Evolutionary conservation across 495 filamentous ascomycete genomes (phyloP).

Genomic region (Aspergillus nanangensis): DNA sequence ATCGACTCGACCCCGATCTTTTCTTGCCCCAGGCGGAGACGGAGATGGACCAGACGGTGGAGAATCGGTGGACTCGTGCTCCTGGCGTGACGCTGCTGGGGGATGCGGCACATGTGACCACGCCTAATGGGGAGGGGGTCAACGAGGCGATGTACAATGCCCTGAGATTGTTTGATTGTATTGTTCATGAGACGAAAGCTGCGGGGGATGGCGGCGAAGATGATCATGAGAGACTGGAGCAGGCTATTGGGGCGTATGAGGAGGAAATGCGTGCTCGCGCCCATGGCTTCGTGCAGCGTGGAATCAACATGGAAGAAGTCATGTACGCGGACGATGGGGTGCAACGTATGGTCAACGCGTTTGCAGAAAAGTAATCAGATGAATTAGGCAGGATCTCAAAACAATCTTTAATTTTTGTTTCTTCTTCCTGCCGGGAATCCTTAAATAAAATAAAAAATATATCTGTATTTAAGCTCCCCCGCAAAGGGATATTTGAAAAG

Average conservation of each 20-base stretch:
- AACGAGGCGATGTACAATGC: constrained; percentile 57
- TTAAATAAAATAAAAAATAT: too few species aligned
- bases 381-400: too few species aligned
- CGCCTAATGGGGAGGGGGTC: constrained; percentile 56
- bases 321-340: constrained; percentile 11
- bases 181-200: neutral
- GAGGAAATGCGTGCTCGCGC: constrained; percentile 14
- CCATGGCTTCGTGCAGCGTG: constrained; percentile 5
- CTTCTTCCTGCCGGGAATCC: too few species aligned
- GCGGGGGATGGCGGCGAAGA: neutral
- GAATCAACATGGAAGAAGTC: constrained; percentile 7
- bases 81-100: constrained; percentile 50
- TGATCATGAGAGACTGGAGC: constrained; percentile 7
- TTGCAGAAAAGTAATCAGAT: too few species aligned
- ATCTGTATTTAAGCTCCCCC: too few species aligned
- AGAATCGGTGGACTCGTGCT: constrained; percentile 39
- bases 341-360: constrained; percentile 7
- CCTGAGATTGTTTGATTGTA: constrained; percentile 33
- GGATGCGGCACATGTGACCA: constrained; percentile 60
- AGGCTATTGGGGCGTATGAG: constrained; percentile 13
- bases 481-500: too few species aligned
- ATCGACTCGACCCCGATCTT: constrained; percentile 26
- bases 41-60: constrained; percentile 33
- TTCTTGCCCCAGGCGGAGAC: constrained; percentile 31
- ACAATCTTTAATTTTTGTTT: too few species aligned